phyloP scores from a whole-genome alignment of 768 basidiomycete genomes.

The Rubroboletus pulcherrimus region DNA sequence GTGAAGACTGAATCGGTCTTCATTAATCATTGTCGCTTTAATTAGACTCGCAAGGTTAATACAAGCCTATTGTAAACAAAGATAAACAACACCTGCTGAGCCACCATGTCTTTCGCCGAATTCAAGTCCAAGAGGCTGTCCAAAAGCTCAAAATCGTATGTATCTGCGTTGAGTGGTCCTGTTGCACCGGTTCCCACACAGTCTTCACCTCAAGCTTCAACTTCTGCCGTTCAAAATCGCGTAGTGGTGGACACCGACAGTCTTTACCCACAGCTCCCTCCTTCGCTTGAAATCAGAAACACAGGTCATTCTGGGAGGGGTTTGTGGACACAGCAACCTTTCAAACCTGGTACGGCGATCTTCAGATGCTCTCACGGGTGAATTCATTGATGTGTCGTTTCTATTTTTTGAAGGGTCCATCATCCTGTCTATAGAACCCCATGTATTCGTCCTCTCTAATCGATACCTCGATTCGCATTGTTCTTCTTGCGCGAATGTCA shows the following conservation, averaged over 20 bases:
- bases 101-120: constrained; percentile 38
- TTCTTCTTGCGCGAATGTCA: constrained; percentile 56
- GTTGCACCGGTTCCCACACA: constrained; percentile 21
- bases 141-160: constrained; percentile 35
- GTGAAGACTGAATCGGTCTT: too few relatives aligned
- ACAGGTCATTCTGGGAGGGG: constrained; percentile 42
- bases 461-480: constrained; percentile 60
- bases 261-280: constrained; percentile 35
- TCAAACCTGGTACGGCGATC: constrained; percentile 36
- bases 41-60: too few relatives aligned
- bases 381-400: neutral
- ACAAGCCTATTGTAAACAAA: too few relatives aligned
- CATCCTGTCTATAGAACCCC: constrained; percentile 56
- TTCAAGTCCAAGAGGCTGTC: constrained; percentile 30
- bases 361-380: neutral
- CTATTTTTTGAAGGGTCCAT: constrained; percentile 47
- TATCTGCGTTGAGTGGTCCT: constrained; percentile 27
- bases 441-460: constrained; percentile 62
- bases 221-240: neutral
- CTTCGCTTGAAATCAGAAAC: constrained; percentile 37
- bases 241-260: constrained; percentile 1
- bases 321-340: constrained; percentile 37
- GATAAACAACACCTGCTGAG: too few relatives aligned
- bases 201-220: constrained; percentile 23
- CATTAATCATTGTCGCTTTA: too few relatives aligned